phyloP scores from a whole-genome alignment of 2,329 filamentous ascomycete species.

The Fusarium staphyleae region DNA sequence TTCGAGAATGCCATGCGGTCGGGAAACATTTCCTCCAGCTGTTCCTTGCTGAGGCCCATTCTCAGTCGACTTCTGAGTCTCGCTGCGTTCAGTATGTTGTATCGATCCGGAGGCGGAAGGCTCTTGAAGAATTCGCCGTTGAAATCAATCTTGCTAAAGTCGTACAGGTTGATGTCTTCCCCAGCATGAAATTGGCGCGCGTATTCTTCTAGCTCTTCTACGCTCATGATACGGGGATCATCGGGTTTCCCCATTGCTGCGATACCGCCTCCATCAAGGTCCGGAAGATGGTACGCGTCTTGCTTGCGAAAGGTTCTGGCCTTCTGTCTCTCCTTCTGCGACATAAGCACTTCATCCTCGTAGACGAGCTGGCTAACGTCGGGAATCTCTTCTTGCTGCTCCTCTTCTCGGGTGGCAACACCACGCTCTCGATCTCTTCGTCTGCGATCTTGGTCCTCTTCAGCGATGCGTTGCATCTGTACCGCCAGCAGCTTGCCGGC shows the following conservation, averaged over 20 bases:
- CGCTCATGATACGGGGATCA: slow-evolving; percentile 94
- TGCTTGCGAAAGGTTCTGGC: slow-evolving; percentile 85
- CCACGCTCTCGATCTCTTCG: slow-evolving; percentile 56
- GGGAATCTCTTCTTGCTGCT: slow-evolving; percentile 72
- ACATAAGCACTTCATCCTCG: slow-evolving; percentile 87
- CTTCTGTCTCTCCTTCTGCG: slow-evolving; percentile 74
- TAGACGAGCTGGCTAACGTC: slow-evolving; percentile 78
- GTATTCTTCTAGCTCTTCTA: slow-evolving; percentile 93
- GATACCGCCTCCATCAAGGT: slow-evolving; percentile 78
- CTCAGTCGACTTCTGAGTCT: slow-evolving; percentile 84
- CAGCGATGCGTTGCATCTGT: slow-evolving; percentile 90
- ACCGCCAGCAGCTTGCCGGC: slow-evolving; percentile 90
- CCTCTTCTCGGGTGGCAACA: slow-evolving; percentile 49
- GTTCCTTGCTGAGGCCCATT: slow-evolving; percentile 97
- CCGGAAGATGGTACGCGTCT: slow-evolving; percentile 94
- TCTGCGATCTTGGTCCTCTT: slow-evolving; percentile 79
- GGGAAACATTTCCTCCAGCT: slow-evolving; percentile 95
- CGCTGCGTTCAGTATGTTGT: slow-evolving; percentile 97
- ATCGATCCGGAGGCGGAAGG: slow-evolving; percentile 86
- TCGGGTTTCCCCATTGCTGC: slow-evolving; percentile 87
- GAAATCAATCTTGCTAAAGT: slow-evolving; percentile 99
- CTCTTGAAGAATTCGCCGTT: slow-evolving; percentile 95
- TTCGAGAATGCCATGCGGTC: slow-evolving; percentile 96
- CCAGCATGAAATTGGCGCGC: slow-evolving; percentile 90
- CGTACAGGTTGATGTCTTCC: slow-evolving; percentile 90